These are phyloP conservation scores for Pugionium dolabratum DNA, from an alignment of 345 rosid species.

Conservation along the genomic window DNA sequence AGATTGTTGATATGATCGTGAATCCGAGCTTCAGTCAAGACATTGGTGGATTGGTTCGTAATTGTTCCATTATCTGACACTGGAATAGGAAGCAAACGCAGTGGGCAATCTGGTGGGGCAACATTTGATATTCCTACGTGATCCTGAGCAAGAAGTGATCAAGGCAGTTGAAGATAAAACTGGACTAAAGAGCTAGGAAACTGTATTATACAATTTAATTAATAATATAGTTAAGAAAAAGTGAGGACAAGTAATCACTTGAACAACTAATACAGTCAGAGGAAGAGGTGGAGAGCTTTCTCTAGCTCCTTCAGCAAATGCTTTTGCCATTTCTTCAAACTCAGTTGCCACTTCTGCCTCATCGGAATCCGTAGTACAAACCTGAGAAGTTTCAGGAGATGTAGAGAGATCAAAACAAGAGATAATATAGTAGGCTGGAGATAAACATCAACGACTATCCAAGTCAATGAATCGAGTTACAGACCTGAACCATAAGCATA, in stretches of 20 bases:
- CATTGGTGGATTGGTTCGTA: slow-evolving; percentile 35
- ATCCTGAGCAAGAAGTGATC: slow-evolving; percentile 52
- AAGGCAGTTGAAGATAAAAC: not conserved
- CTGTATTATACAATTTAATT: not conserved
- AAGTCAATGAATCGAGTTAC: slow-evolving; percentile 28
- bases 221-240: not conserved
- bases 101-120: slow-evolving; percentile 84
- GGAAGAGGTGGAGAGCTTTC: slow-evolving; percentile 70
- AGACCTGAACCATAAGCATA: slow-evolving; percentile 96
- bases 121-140: slow-evolving; percentile 95
- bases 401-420: slow-evolving; percentile 9
- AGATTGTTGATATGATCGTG: slow-evolving; percentile 80
- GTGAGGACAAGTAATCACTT: slow-evolving; percentile 49
- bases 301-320: slow-evolving; percentile 66
- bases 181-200: not conserved
- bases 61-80: slow-evolving; percentile 42
- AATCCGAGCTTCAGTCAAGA: slow-evolving; percentile 67
- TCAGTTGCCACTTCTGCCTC: slow-evolving; percentile 56
- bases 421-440: not conserved
- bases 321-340: slow-evolving; percentile 64
- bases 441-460: not conserved
- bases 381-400: slow-evolving; percentile 45
- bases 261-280: slow-evolving; percentile 80
- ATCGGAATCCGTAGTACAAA: slow-evolving; percentile 53
- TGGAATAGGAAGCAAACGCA: slow-evolving; percentile 52